Evolutionary conservation across 2,329 filamentous ascomycete genomes (phyloP).

Genomic region (Lomentospora prolificans): DNA sequence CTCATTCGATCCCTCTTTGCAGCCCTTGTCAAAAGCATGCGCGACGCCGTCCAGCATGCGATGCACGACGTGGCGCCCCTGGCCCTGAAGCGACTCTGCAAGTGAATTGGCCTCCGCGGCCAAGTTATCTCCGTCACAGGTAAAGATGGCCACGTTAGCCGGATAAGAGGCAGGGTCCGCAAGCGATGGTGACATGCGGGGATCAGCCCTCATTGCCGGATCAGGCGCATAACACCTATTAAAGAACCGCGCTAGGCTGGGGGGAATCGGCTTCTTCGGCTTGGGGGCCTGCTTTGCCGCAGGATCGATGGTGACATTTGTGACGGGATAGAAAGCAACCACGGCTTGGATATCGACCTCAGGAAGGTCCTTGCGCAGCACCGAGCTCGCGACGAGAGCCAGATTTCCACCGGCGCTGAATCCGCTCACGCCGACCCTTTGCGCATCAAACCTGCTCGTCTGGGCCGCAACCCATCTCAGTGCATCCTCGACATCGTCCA

Average conservation of each 20-base stretch:
- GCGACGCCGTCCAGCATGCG: conserved; percentile 11
- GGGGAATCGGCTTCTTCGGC: conserved; percentile 6
- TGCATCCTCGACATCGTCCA: conserved; percentile 24
- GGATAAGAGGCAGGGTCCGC: conserved; percentile 16
- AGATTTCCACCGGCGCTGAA: conserved; percentile 37
- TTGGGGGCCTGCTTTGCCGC: conserved; percentile 19
- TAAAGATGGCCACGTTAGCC: conserved; percentile 16
- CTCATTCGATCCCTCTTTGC: not conserved
- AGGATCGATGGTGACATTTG: conserved; percentile 20
- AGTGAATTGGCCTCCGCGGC: conserved; percentile 24
- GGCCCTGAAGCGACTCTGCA: conserved; percentile 15
- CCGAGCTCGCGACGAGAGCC: conserved; percentile 22
- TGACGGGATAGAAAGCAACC: conserved; percentile 33
- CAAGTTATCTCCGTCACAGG: conserved; percentile 24
- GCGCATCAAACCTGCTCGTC: conserved; percentile 20
- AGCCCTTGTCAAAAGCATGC: conserved; percentile 16
- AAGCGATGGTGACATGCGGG: conserved; percentile 23
- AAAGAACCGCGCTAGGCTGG: conserved; percentile 16
- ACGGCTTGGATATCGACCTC: conserved; percentile 38
- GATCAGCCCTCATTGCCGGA: conserved; percentile 18
- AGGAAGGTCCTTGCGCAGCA: conserved; percentile 16
- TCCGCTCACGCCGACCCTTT: conserved; percentile 31
- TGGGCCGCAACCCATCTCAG: conserved; percentile 18
- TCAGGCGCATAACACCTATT: conserved; percentile 23
- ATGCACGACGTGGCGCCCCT: conserved; percentile 10